These are phyloP conservation scores for Pythium aristosporum DNA, from an alignment of 352 stramenopile species.

Conservation along the genomic window DNA sequence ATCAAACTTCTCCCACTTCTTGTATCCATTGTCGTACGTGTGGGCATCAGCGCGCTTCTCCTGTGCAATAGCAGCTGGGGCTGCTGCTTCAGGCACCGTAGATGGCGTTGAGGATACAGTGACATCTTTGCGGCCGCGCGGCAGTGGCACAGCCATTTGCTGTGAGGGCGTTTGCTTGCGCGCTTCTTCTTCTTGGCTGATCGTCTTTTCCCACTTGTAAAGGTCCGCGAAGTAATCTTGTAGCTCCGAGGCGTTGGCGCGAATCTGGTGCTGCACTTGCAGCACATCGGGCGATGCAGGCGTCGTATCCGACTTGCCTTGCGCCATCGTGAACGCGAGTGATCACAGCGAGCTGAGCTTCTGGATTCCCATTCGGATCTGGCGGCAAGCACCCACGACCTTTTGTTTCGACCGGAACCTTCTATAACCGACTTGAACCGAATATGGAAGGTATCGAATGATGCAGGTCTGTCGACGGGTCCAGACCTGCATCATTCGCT, in stretches of 20 bases:
- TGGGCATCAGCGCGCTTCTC: conserved; percentile 55
- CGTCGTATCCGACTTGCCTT: conserved; percentile 29
- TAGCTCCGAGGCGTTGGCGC: conserved; percentile 69
- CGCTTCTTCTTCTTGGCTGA: conserved; percentile 49
- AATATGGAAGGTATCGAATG: conserved; percentile 1
- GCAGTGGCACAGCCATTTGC: conserved; percentile 14
- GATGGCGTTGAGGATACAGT: conserved; percentile 9
- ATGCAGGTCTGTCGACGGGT: neutral
- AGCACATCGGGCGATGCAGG: conserved; percentile 33
- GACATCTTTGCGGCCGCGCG: conserved; percentile 16
- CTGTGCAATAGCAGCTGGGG: neutral
- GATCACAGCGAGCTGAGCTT: neutral
- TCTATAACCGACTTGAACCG: neutral
- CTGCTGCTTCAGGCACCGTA: neutral
- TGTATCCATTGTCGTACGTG: conserved; percentile 90
- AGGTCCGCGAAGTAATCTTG: conserved; percentile 80
- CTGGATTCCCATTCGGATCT: neutral
- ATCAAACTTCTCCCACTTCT: conserved; percentile 89
- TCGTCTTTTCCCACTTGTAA: conserved; percentile 77
- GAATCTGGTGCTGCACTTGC: conserved; percentile 82
- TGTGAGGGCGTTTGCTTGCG: conserved; percentile 27
- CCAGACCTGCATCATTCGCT: too few species aligned
- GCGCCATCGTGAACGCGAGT: conserved; percentile 17
- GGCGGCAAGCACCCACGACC: neutral
- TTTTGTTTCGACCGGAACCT: conserved; percentile 2